phyloP scores from a whole-genome alignment of 169 alveolate species.

The Perkinsus chesapeaki region DNA sequence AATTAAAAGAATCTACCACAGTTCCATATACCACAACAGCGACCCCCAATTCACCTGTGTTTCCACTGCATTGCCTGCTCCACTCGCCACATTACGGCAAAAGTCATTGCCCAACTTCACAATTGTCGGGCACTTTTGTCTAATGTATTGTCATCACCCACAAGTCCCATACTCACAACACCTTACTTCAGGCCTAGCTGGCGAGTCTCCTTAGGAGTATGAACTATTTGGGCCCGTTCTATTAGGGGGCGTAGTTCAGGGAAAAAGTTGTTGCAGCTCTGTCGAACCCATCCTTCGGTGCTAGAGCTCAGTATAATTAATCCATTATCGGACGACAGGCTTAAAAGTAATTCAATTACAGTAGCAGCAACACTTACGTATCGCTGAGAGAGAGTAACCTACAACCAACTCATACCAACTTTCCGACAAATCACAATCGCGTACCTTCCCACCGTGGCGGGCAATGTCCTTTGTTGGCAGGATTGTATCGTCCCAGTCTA shows the following conservation, averaged over 20 bases:
- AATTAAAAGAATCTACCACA: not conserved
- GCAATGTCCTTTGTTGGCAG: not conserved
- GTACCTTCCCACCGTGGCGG: not conserved
- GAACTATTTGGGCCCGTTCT: not conserved
- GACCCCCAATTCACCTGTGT: not conserved
- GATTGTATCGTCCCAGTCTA: not conserved
- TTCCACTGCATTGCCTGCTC: not conserved
- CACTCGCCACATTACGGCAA: not conserved
- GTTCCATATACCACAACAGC: not conserved
- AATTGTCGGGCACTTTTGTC: not conserved
- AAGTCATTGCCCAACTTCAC: not conserved
- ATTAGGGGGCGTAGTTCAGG: not conserved
- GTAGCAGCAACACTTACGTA: not conserved
- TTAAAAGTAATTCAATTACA: not conserved
- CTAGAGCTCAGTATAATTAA: not conserved
- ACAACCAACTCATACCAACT: not conserved
- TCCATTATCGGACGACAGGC: not conserved
- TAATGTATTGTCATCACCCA: not conserved
- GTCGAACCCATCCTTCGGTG: not conserved
- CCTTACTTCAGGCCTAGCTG: not conserved
- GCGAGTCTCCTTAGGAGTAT: not conserved
- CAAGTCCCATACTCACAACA: not conserved
- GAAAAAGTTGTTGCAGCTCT: not conserved
- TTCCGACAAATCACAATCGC: not conserved
- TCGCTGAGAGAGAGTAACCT: not conserved